A percentile compares a stretch with the other conserved stretches of the same genome.
Conservation (phyloP, 2,329 filamentous ascomycete species). For the Trichoderma afroharzianum region DNA sequence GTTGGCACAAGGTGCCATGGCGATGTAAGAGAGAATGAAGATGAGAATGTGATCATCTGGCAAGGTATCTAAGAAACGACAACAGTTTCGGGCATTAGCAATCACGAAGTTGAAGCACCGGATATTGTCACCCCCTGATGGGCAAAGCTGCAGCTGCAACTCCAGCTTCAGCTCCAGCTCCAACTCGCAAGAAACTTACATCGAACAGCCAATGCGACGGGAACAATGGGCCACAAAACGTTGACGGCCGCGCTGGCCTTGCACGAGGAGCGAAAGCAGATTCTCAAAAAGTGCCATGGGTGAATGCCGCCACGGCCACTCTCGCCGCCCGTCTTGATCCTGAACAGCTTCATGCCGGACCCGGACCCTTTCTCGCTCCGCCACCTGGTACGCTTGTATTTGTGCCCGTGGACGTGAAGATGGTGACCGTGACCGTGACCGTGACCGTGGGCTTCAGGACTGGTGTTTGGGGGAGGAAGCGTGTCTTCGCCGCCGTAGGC, state of each 20-base stretch:
- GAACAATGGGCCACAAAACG: conserved; percentile 47
- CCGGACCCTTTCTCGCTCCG: neutral
- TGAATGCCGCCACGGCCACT: conserved; percentile 43
- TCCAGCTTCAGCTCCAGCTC: conserved; percentile 29
- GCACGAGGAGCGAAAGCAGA: conserved; percentile 43
- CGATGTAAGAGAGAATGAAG: conserved; percentile 45
- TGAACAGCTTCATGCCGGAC: neutral
- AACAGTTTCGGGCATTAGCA: conserved; percentile 18
- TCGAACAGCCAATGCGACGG: conserved; percentile 35
- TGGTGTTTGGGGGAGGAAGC: neutral
- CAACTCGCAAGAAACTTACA: neutral
- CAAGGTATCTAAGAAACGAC: conserved; percentile 22
- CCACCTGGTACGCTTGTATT: neutral
- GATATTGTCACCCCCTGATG: neutral
- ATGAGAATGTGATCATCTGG: conserved; percentile 35
- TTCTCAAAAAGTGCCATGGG: conserved; percentile 38
- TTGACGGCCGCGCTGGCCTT: conserved; percentile 45
- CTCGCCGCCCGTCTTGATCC: conserved; percentile 35
- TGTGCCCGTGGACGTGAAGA: neutral
- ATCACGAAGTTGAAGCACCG: neutral
- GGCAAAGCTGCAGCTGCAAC: conserved; percentile 22
- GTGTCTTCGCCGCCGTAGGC: neutral
- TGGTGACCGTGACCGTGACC: neutral
- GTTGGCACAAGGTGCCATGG: conserved; percentile 48
- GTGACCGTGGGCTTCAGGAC: neutral